Conservation (phyloP, 2,329 filamentous ascomycete species). For the Sporothrix globosa region DNA sequence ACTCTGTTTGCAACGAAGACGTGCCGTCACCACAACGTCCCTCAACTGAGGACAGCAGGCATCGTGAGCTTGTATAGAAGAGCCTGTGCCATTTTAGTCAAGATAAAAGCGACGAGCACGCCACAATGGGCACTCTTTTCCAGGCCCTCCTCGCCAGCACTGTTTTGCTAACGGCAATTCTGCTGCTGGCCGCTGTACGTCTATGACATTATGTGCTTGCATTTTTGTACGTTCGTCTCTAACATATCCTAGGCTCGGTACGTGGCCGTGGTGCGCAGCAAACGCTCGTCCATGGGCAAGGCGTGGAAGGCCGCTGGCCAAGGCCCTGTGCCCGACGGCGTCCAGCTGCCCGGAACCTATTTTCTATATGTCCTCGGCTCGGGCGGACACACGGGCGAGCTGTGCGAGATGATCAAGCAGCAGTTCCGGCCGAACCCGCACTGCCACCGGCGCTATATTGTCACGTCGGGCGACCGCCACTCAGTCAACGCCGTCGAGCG, state of each 20-base stretch:
- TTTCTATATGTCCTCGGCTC: conserved; percentile 84
- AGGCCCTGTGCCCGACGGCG: conserved; percentile 33
- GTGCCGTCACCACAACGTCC: not conserved
- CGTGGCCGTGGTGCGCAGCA: conserved; percentile 10
- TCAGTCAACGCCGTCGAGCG: conserved; percentile 66
- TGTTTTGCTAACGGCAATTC: not conserved
- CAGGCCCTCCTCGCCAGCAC: not conserved
- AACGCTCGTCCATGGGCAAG: conserved; percentile 21
- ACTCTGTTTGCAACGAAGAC: not conserved
- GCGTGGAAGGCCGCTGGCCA: conserved; percentile 30
- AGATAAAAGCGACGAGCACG: not conserved
- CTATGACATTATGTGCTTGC: not conserved
- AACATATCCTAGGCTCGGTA: conserved; percentile 29
- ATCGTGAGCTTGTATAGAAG: too few relatives aligned
- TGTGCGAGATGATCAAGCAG: conserved; percentile 77
- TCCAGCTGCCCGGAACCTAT: conserved; percentile 49
- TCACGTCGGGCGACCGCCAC: conserved; percentile 75
- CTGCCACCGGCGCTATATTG: conserved; percentile 77
- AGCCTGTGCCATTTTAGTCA: not conserved
- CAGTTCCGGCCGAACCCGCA: conserved; percentile 55
- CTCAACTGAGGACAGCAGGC: not conserved
- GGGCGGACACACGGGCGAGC: conserved; percentile 92
- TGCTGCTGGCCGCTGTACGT: not conserved
- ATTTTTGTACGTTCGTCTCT: not conserved
- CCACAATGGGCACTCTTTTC: conserved; percentile 3